A percentile compares a stretch with the other conserved stretches of the same genome.
Conservation (phyloP, 225 moss, liverwort and hornwort genomes). For the Pseudoscleropodium purum region DNA sequence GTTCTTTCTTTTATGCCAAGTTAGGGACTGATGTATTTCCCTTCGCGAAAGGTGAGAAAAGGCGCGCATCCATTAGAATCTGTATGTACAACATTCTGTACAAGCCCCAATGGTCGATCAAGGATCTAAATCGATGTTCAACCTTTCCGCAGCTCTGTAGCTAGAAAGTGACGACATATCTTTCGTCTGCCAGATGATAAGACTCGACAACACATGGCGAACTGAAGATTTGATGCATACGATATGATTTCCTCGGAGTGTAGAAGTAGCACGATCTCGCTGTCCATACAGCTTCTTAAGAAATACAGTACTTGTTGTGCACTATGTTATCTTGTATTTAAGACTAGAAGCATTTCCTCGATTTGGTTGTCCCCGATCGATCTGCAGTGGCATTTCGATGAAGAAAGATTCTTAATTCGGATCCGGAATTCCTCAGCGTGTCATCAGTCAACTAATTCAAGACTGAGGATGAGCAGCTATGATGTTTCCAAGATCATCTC, state of each 20-base stretch:
- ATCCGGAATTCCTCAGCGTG: neutral
- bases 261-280: neutral
- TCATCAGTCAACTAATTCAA: neutral
- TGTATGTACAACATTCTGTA: neutral
- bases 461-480: neutral
- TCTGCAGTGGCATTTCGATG: neutral
- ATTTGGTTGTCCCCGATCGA: neutral
- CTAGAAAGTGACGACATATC: neutral
- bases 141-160: neutral
- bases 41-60: neutral
- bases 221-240: neutral
- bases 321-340: neutral
- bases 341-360: neutral
- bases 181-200: neutral
- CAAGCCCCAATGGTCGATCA: neutral
- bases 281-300: neutral
- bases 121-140: neutral
- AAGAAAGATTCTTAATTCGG: neutral
- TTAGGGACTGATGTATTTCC: neutral
- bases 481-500: neutral
- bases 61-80: neutral
- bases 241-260: neutral
- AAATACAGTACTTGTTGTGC: neutral
- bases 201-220: neutral
- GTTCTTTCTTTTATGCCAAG: neutral